Base-by-base conservation (phyloP, 768 basidiomycete genomes). In the Strobilomyces dryophilus region DNA sequence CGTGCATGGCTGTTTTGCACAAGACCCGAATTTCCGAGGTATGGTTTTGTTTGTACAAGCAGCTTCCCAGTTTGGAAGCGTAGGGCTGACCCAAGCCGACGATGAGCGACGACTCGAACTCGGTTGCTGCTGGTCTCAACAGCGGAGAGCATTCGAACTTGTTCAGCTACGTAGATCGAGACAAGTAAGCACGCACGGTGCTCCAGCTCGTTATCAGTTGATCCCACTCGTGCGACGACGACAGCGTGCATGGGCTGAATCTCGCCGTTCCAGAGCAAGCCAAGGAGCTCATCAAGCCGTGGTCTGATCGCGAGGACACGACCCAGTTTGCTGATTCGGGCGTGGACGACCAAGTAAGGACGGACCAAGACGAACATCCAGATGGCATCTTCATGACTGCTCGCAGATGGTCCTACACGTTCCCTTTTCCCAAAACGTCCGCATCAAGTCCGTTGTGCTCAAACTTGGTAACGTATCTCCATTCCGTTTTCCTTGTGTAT, bases 221-320 rank as follows among this genome's bases (percentile, higher is more conserved):
- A 47, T 49, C 34, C 18, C 18, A 18, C 18, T 14, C 15, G 9
- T 53, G 37, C 24, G 18, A 42, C 49, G 35, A 41, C 17, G 41
- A 52, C 49, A 92, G 88, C 64, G 87, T 92, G 47, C 77, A 92
- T 64, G 91, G 91, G 37, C 71, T 92, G 61, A 92, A 92, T 64
- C 71, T 92, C 49, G 78, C 79, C 6, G 77, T 89, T n/a, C 90
- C 90, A 24, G 91, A 92, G 66, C 79, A 85, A 59, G 91, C 90
- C 1, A 84, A 81, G 57, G 79, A 73, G 14, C 68, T 91, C 35
- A 85, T 93, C 55, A 93, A 93, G 68, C 82, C 86, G 3, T 93
- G 91, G 91, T 79, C 85, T 51, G 76, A 87, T 59, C 74, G 90
- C 42, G 87, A 92, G 21, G 82, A 85, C 46, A 84, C 79, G 11